Evolutionary conservation across 768 basidiomycete genomes (phyloP).

Genomic region (Collybia nuda): DNA sequence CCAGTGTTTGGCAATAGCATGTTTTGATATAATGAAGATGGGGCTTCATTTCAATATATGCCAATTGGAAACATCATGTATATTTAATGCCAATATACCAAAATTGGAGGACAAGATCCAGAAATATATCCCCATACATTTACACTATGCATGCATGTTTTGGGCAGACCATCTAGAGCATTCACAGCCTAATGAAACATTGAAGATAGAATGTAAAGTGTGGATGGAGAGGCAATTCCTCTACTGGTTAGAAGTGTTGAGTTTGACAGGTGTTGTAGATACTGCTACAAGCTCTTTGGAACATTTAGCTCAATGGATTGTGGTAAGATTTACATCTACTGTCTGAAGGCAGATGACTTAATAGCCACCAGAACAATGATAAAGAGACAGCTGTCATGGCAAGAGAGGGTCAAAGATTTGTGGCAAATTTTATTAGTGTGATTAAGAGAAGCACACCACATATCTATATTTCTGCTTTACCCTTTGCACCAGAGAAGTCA

Average conservation of each 20-base stretch:
- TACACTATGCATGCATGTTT: constrained; percentile 9
- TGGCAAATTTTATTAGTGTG: not conserved
- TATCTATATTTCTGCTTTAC: constrained; percentile 1
- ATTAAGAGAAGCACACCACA: not conserved
- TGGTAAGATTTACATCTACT: too few species aligned
- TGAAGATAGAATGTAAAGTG: not conserved
- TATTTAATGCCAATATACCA: constrained; percentile 1
- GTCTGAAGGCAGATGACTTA: too few species aligned
- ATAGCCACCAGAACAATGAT: too few species aligned
- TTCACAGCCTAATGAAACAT: not conserved
- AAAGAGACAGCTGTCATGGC: too few species aligned
- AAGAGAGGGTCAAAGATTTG: not conserved
- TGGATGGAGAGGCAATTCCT: constrained; percentile 6
- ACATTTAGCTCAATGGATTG: too few species aligned
- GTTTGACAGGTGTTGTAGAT: too few species aligned
- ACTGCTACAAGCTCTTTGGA: too few species aligned
- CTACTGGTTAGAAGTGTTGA: constrained; percentile 21
- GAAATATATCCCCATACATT: not conserved
- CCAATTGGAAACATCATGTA: constrained; percentile 8
- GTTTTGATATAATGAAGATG: constrained; percentile 6
- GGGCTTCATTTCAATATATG: constrained; percentile 16
- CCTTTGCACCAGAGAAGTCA: not conserved
- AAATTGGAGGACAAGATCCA: not conserved
- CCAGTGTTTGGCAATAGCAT: not conserved
- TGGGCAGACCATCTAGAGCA: constrained; percentile 8